Base-by-base conservation (phyloP, 2,329 filamentous ascomycete genomes). In the Alternaria burnsii region DNA sequence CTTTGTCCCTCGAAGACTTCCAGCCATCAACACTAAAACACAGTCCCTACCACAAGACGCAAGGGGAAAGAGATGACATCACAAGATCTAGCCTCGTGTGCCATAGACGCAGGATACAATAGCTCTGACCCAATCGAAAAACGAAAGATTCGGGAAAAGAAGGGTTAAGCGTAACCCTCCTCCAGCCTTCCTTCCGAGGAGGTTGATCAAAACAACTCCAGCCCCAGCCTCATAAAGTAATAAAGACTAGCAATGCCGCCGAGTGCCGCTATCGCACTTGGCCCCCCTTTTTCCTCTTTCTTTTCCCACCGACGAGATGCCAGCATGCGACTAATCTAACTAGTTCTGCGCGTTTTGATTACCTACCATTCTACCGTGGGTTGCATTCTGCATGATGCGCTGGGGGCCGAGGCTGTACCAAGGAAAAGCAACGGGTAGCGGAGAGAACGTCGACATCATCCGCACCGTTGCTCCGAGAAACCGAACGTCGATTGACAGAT, bases 401-500 rank as follows among this genome's bases (percentile, higher is more conserved):
- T 7, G 14, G 46, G 3, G 32, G 32, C 46, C 46, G 14, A 38
- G 32, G 20, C 12, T 50, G 46, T 50, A 50, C 46, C 46, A 50
- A 38, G 32, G 46, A 50, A 38, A 50, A 50, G 32, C 46, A 50
- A 38, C 20, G 46, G 46, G 32, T 50, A 18, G 46, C 46, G 32
- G 30, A 22, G 12, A 32, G 46, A 50, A 50, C 32, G 3, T 50
- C 46, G 5, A 36, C 30, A 50, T 12, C 14, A 16, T 50, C 46
- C 14, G 32, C 9, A 26, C 22, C 34, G 8, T 34, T 48, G 46
- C 46, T 48, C 12, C 18, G 28, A 32, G 20, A n/a, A 16, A 36
- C 8, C 28, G 18, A 14, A 48, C 24, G 30, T 24, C 34, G 30
- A 18, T 48, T 20, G 12, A 20, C 5, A 14, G 32, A n/a, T 50